Evolutionary conservation across 2,329 filamentous ascomycete genomes (phyloP).

Genomic region (Xylariaceae sp.): DNA sequence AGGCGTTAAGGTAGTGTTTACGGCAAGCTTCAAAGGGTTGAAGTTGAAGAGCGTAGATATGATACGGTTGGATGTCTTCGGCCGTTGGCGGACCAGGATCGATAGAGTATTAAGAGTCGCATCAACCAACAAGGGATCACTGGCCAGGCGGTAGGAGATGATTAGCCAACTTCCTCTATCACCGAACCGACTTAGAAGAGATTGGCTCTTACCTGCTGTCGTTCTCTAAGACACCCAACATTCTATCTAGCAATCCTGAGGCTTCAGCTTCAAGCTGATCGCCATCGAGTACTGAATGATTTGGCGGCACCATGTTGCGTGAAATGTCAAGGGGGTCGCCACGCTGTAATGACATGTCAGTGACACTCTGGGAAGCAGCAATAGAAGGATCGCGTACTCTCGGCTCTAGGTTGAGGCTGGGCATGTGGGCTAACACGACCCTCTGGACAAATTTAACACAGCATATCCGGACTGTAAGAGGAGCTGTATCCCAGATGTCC

Average conservation of each 20-base stretch:
- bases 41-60: constrained; percentile 81
- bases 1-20: constrained; percentile 64
- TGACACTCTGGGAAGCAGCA: not conserved
- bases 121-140: constrained; percentile 83
- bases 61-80: constrained; percentile 77
- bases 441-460: constrained; percentile 97
- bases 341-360: constrained; percentile 35
- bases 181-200: not conserved
- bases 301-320: constrained; percentile 74
- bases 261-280: constrained; percentile 88
- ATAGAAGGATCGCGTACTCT: constrained; percentile 52
- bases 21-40: constrained; percentile 80
- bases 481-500: constrained; percentile 76
- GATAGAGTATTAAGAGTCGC: constrained; percentile 86
- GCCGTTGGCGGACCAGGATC: constrained; percentile 74
- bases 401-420: constrained; percentile 73
- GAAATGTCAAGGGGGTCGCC: constrained; percentile 66
- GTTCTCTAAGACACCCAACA: constrained; percentile 80
- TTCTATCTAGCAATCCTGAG: constrained; percentile 80
- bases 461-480: constrained; percentile 75
- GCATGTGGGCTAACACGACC: constrained; percentile 86
- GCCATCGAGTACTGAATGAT: constrained; percentile 73
- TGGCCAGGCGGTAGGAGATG: constrained; percentile 35
- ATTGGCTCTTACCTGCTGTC: constrained; percentile 60
- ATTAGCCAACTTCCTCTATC: not conserved